Conservation (phyloP, 768 basidiomycete species). For the Macrolepiota albuminosa region DNA sequence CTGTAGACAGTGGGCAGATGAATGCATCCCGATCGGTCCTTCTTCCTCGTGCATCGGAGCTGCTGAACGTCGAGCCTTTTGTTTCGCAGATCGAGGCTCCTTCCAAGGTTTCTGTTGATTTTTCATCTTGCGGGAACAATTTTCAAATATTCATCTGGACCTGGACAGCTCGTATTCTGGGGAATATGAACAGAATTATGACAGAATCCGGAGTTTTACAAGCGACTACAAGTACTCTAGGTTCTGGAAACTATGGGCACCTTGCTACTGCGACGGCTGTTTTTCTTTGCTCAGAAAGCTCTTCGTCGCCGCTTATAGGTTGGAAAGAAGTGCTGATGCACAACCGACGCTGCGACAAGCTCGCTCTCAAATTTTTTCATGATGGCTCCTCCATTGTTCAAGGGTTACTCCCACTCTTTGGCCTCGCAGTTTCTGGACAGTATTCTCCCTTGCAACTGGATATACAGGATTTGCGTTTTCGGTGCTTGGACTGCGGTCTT, state of each 20-base stretch:
- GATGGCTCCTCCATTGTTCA: background rate
- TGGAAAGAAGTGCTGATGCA: background rate
- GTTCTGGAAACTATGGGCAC: background rate
- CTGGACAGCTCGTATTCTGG: background rate
- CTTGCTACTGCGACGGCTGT: background rate
- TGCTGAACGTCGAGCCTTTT: background rate
- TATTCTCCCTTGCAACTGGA: background rate
- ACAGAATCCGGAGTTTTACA: background rate
- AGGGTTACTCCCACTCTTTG: background rate
- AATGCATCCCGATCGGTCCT: background rate
- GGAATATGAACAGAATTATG: background rate
- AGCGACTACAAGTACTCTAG: background rate
- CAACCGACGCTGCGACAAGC: background rate
- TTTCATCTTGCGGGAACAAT: background rate
- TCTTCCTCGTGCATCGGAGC: background rate
- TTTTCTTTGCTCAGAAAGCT: background rate
- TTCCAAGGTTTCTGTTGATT: background rate
- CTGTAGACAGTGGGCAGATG: background rate
- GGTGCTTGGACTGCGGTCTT: background rate
- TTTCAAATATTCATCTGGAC: background rate
- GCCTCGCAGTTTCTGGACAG: background rate
- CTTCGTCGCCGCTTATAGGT: background rate
- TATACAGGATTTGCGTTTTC: background rate
- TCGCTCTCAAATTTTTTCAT: background rate
- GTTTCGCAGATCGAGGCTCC: background rate